Percentiles rank a stretch among this genome's conserved stretches.
Evolutionary conservation across 2,329 filamentous ascomycete genomes (phyloP).

Genomic region (Cryphonectria carpinicola): DNA sequence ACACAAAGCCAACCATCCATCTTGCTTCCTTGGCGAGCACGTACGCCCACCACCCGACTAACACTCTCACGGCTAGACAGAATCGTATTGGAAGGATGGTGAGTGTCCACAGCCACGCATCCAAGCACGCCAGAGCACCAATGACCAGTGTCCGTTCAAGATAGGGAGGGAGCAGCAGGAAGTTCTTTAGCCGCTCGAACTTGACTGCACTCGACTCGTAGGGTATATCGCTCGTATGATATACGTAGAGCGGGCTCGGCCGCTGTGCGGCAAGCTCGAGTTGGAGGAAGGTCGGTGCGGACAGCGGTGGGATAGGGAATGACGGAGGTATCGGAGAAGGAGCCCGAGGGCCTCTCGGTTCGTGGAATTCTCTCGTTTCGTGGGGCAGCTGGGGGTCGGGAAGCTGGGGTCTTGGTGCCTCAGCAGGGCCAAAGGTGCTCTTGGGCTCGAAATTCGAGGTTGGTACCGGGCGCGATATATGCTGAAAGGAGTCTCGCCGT

Average conservation of each 20-base stretch:
- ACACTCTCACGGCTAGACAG: slow-evolving; percentile 74
- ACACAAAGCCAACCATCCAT: slow-evolving; percentile 77
- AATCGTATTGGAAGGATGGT: slow-evolving; percentile 94
- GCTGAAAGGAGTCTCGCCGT: slow-evolving; percentile 56
- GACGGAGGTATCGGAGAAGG: slow-evolving; percentile 56
- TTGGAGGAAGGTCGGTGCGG: slow-evolving; percentile 66
- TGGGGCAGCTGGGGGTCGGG: slow-evolving; percentile 13
- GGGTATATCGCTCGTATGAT: slow-evolving; percentile 63
- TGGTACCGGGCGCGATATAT: slow-evolving; percentile 46
- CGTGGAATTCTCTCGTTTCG: slow-evolving; percentile 19
- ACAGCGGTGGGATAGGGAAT: slow-evolving; percentile 69
- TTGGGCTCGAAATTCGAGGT: slow-evolving; percentile 46
- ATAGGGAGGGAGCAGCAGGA: slow-evolving; percentile 78
- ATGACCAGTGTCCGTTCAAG: slow-evolving; percentile 87
- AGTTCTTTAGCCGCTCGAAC: slow-evolving; percentile 88
- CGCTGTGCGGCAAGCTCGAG: slow-evolving; percentile 65
- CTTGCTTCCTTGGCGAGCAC: slow-evolving; percentile 71
- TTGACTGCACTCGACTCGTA: slow-evolving; percentile 95
- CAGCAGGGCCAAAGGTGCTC: slow-evolving; percentile 31
- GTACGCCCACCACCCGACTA: slow-evolving; percentile 78
- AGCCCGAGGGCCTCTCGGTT: slow-evolving; percentile 36
- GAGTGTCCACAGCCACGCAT: slow-evolving; percentile 95
- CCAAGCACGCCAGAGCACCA: slow-evolving; percentile 86
- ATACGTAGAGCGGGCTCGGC: slow-evolving; percentile 68
- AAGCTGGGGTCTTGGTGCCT: slow-evolving; percentile 11